Conservation (phyloP, 805 yeast species). For the Pichia ethanolica region DNA sequence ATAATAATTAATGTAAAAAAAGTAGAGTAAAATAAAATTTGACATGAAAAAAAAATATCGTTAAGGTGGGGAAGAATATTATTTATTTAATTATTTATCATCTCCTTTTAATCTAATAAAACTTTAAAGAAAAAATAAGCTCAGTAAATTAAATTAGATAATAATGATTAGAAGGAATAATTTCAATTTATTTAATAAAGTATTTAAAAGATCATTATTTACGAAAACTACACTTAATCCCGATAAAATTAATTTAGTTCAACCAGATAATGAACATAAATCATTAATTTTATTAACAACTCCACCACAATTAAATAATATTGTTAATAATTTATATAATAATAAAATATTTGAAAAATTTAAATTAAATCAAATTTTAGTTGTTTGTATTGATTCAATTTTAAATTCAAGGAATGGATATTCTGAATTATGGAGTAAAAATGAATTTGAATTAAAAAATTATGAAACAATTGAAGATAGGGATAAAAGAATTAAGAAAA, state of each 20-base stretch:
- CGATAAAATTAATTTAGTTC: not conserved
- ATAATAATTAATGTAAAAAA: no score
- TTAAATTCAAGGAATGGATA: conserved; percentile 19
- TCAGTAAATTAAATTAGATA: no score
- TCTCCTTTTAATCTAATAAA: no score
- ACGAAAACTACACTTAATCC: conserved; percentile 16
- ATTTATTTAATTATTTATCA: no score
- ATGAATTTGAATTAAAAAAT: conserved; percentile 9
- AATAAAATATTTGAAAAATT: conserved; percentile 3
- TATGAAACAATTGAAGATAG: conserved; percentile 10
- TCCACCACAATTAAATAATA: conserved; percentile 20
- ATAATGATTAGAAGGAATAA: no score
- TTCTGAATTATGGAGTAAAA: conserved; percentile 24
- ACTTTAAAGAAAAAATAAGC: no score
- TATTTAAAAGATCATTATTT: conserved; percentile 1
- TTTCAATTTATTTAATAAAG: not conserved
- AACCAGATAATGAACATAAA: conserved; percentile 9
- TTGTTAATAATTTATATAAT: conserved; percentile 11
- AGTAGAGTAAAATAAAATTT: no score
- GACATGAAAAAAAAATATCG: no score
- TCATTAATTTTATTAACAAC: conserved; percentile 24
- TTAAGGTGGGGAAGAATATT: no score
- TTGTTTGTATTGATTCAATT: conserved; percentile 25
- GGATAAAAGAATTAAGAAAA: not conserved
- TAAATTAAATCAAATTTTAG: conserved; percentile 12